Evolutionary conservation across 495 filamentous ascomycete genomes (phyloP).

Genomic region (Neurospora sp.): DNA sequence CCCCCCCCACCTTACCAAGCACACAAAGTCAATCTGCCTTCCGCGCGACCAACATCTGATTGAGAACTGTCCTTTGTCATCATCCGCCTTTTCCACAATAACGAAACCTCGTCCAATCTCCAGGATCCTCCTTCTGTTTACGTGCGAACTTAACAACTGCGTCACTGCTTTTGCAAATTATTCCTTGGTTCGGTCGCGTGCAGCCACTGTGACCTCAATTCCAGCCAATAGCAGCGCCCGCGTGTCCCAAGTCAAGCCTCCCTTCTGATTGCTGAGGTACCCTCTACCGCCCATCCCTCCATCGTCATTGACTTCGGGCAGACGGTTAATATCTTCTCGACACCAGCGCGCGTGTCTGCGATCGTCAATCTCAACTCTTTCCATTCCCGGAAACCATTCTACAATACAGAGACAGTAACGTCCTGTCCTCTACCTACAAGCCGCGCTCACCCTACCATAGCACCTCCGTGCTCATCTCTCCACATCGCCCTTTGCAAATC

Average conservation of each 20-base stretch:
- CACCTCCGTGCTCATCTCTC: not conserved
- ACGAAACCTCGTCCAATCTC: not conserved
- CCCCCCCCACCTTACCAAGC: not conserved
- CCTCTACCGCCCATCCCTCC: not conserved
- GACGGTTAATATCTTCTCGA: slow-evolving; percentile 9
- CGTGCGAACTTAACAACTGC: not conserved
- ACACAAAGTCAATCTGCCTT: not conserved
- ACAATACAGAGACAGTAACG: not conserved
- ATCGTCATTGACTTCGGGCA: not conserved
- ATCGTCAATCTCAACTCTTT: not conserved
- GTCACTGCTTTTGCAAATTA: not conserved
- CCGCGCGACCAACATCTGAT: not conserved
- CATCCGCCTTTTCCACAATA: not conserved
- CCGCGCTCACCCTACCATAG: not conserved
- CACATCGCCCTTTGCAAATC: not conserved
- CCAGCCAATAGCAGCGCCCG: not conserved
- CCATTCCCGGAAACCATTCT: not conserved
- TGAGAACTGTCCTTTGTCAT: not conserved
- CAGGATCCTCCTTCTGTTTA: not conserved
- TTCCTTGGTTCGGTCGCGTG: slow-evolving; percentile 16
- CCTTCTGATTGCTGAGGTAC: not conserved
- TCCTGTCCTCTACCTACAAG: not conserved
- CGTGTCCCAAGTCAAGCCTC: not conserved
- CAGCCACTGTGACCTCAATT: slow-evolving; percentile 21
- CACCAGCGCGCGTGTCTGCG: slow-evolving; percentile 5